Evolutionary conservation across 768 basidiomycete genomes (phyloP), one percentile per base, ranked within the genome.

Genomic region (Russula sp.): DNA sequence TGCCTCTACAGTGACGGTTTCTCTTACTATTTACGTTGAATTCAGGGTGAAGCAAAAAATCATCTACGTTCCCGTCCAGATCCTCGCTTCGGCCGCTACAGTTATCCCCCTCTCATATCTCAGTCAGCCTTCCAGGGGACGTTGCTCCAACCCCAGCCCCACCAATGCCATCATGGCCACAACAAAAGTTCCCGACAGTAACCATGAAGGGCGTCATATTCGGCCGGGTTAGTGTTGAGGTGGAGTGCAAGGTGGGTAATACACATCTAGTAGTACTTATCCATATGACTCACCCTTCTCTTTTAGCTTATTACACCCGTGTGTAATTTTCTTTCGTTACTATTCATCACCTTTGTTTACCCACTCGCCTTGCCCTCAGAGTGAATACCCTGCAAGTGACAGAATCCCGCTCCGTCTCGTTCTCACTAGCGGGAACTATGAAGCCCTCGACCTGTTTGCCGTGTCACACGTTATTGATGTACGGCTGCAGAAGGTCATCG

Each of bases 191-290:
- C 32, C 61, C 56, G 34, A 11, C 32, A 20, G 67, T 66, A 26
- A 0, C 53, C 9, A 24, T 66, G 22, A 63, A 11, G 24, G 67
- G 67, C 14, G 3, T 63, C 26, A 55, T 68, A 16, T 58, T 59
- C 10, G 16, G 5, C 16, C 28, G 18, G 42, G 14, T 18, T 13
- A 11, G 20, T 26, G 55, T 66, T 42, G 48, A 62, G 24, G 61
- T 68, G 30, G 65, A 68, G 28, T 68, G 67, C 42, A 49, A 26
- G 30, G 67, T 66, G 36, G 30, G 57, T 18, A 30, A 16, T 9
- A n/a, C 5, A 55, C 34, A 24, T 49, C 18, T 2, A 42, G 24
- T 56, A 5, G 5, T 11, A n/a, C 28, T n/a, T 9, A 10, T 48
- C 24, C 56, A 18, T 34, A 8, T 22, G 42, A 36, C 63, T 67